phyloP scores from a whole-genome alignment of 2,329 filamentous ascomycete genomes.

The Colletotrichum euphorbiae region DNA sequence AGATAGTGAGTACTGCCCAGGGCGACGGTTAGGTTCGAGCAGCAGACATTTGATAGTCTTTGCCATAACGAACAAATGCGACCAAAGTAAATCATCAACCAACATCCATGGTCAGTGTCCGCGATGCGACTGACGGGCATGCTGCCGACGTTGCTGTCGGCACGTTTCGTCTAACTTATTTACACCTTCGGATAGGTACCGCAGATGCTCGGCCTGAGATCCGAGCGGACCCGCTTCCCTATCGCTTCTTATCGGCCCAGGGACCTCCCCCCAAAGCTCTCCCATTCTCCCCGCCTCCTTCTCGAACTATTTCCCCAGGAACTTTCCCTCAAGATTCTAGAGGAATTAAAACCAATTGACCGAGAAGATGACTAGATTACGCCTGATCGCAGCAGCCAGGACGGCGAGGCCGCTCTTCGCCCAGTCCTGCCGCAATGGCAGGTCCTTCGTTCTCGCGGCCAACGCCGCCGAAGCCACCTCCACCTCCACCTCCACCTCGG shows the following conservation, averaged over 20 bases:
- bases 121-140: not conserved
- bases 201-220: constrained; percentile 1
- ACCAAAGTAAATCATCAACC: too few relatives aligned
- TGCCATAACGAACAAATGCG: too few relatives aligned
- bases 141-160: constrained; percentile 15
- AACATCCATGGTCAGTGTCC: too few relatives aligned
- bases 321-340: constrained; percentile 2
- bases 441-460: constrained; percentile 2
- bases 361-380: constrained; percentile 25
- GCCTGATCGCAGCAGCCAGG: constrained; percentile 29
- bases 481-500: constrained; percentile 19
- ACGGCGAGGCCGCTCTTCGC: constrained; percentile 28
- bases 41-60: too few relatives aligned
- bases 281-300: constrained; percentile 6
- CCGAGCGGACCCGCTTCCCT: constrained; percentile 23
- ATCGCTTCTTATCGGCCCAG: constrained; percentile 18
- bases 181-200: constrained; percentile 7
- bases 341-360: constrained; percentile 7
- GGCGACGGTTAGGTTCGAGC: too few relatives aligned
- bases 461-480: constrained; percentile 25
- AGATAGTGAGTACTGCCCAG: too few relatives aligned
- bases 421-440: constrained; percentile 26
- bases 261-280: constrained; percentile 9
- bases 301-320: not conserved
- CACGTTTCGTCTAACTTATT: not conserved